Percentiles rank a stretch among this genome's conserved stretches.
These are phyloP conservation scores for Colletotrichum lentis DNA, from an alignment of 2,329 filamentous ascomycete genomes.

Conservation along the genomic window DNA sequence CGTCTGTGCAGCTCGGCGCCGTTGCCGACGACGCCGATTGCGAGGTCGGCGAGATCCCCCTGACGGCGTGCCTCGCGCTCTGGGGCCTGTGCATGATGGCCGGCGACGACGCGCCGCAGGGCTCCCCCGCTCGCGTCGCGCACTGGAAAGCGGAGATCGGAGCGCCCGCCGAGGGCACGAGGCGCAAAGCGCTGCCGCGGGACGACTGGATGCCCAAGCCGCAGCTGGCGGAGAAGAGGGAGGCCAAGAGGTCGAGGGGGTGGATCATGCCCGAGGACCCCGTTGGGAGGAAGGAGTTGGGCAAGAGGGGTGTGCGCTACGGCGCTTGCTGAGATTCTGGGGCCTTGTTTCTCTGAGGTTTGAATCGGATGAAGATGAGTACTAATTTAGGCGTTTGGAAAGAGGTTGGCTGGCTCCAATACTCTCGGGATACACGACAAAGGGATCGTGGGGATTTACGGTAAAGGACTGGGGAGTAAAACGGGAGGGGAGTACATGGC, in stretches of 20 bases:
- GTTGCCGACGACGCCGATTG: conserved; percentile 44
- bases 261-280: conserved; percentile 81
- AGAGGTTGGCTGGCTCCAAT: conserved; percentile 26
- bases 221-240: conserved; percentile 77
- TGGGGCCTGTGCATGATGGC: conserved; percentile 81
- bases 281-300: conserved; percentile 75
- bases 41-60: conserved; percentile 52
- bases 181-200: conserved; percentile 73
- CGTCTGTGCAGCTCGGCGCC: conserved; percentile 65
- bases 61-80: conserved; percentile 77
- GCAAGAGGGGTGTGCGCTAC: conserved; percentile 70
- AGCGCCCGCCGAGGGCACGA: conserved; percentile 75
- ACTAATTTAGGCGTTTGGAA: neutral
- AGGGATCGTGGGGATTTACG: neutral
- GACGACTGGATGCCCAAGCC: conserved; percentile 80
- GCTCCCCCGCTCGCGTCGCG: conserved; percentile 54
- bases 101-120: conserved; percentile 59
- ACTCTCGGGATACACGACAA: conserved; percentile 3
- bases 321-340: conserved; percentile 49
- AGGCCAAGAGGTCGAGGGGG: conserved; percentile 75
- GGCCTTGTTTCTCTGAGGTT: neutral
- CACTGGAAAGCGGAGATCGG: conserved; percentile 77
- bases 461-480: conserved; percentile 13
- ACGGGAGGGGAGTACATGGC: neutral
- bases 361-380: neutral